A percentile compares a stretch with the other conserved stretches of the same genome.
phyloP scores from a whole-genome alignment of 2,329 filamentous ascomycete species.

The Huntiella savannae region DNA sequence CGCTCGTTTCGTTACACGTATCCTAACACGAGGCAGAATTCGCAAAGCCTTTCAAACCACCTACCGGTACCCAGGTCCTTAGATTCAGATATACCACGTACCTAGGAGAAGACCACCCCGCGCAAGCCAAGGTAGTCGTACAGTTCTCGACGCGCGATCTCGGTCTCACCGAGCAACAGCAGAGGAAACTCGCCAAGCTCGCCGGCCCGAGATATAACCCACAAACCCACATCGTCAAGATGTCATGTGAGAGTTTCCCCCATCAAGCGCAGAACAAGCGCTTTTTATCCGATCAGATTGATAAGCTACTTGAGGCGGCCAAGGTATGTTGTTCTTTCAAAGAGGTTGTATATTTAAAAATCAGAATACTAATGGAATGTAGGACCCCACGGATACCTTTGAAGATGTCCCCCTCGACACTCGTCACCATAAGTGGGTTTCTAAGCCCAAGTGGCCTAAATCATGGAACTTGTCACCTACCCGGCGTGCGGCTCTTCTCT shows the following conservation, averaged over 20 bases:
- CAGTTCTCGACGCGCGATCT: slow-evolving; percentile 68
- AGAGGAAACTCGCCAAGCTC: slow-evolving; percentile 71
- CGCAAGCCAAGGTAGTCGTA: slow-evolving; percentile 82
- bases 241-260: slow-evolving; percentile 76
- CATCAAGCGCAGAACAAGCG: slow-evolving; percentile 92
- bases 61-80: slow-evolving; percentile 48
- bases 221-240: slow-evolving; percentile 59
- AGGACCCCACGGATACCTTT: slow-evolving; percentile 63
- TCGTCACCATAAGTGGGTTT: slow-evolving; percentile 53
- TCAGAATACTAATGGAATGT: slow-evolving; percentile 4
- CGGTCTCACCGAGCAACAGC: slow-evolving; percentile 46
- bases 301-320: slow-evolving; percentile 54
- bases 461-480: slow-evolving; percentile 64
- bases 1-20: background rate
- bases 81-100: slow-evolving; percentile 95
- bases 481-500: slow-evolving; percentile 46
- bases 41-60: slow-evolving; percentile 60
- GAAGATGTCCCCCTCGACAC: slow-evolving; percentile 79
- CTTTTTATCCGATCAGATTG: slow-evolving; percentile 66
- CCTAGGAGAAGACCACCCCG: slow-evolving; percentile 83
- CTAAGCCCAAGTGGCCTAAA: slow-evolving; percentile 52
- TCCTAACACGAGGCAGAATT: slow-evolving; percentile 36
- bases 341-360: no score
- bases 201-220: slow-evolving; percentile 77
- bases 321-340: slow-evolving; percentile 27